Base-by-base conservation (phyloP, 1,284 basidiomycete species). In the Irpex lacteus region DNA sequence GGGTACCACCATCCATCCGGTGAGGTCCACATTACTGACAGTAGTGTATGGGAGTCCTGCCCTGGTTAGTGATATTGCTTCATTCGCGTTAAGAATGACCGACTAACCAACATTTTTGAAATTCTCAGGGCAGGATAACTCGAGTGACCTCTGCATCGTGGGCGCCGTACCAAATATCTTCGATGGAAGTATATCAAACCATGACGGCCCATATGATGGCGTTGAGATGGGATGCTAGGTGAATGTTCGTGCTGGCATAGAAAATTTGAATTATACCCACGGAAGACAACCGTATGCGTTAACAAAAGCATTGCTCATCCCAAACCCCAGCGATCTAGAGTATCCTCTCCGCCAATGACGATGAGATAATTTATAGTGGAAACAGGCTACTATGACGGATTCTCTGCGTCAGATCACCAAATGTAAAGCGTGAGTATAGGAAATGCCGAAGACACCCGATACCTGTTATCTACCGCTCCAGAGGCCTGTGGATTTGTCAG, bases 171-270 rank as follows among this genome's bases (percentile, higher is more conserved):
- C 77, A 1, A 79, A 77, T 37, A 78, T 89, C 62, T 77, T 84
- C 9, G 75, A 75, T 0, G 77, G 82, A 5, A 69, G 80, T 57
- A 52, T 71, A 55, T 49, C 64, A 2, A 75, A 90, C 67, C 89
- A 90, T 67, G 71, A 76, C 63, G 85, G 85, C 0, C 87, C 87
- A 1, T 90, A 88, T 69, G 80, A 85, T 65, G 83, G 82, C 21
- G 74, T 89, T 50, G 67, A 62, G 34, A 86, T 89, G 79, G 80
- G 80, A 0, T 84, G 82, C 68, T 81, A 60, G 63, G 7, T 26
- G 49, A 13, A 34, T 34, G 32, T 34, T 0, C 32, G 32, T 34
- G 32, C 32, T 34, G 32, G 32, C 32, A 1, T 34, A 34, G 32
- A 34, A 34, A 6, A 34, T 1, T 6, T 34, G 32, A 5, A 34